A percentile compares a stretch with the other conserved stretches of the same genome.
These are phyloP conservation scores for Mycena albidolilacea DNA, from an alignment of 768 basidiomycete genomes.

Conservation along the genomic window DNA sequence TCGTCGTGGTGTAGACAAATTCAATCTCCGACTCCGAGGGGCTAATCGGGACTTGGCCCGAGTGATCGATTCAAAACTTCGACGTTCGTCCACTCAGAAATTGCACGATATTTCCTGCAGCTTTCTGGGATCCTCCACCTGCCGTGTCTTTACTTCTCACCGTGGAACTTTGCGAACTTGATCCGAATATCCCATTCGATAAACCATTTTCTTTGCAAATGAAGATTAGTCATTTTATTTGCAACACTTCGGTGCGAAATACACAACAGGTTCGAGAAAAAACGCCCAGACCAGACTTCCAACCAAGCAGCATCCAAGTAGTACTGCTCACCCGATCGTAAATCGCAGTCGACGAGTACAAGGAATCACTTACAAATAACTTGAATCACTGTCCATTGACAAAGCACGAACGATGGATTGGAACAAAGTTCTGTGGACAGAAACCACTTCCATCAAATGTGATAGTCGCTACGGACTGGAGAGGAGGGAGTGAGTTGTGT, in stretches of 20 bases:
- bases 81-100: no score
- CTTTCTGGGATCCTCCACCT: not conserved
- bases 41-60: no score
- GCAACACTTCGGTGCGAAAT: not conserved
- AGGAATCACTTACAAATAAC: conserved; percentile 2
- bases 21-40: no score
- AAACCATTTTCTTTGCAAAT: not conserved
- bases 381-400: conserved; percentile 4
- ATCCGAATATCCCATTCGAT: not conserved
- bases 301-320: not conserved
- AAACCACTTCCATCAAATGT: not conserved
- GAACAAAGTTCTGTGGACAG: not conserved
- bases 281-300: not conserved
- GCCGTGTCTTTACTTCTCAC: not conserved
- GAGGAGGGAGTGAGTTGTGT: not conserved
- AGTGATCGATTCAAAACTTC: no score
- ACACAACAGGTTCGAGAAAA: not conserved
- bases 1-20: no score
- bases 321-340: not conserved
- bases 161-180: not conserved
- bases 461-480: not conserved
- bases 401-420: not conserved
- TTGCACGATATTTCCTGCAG: no score
- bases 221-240: not conserved
- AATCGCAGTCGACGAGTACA: not conserved